Conservation (phyloP, 148 eudicot species). For the Bassia scoparia region DNA sequence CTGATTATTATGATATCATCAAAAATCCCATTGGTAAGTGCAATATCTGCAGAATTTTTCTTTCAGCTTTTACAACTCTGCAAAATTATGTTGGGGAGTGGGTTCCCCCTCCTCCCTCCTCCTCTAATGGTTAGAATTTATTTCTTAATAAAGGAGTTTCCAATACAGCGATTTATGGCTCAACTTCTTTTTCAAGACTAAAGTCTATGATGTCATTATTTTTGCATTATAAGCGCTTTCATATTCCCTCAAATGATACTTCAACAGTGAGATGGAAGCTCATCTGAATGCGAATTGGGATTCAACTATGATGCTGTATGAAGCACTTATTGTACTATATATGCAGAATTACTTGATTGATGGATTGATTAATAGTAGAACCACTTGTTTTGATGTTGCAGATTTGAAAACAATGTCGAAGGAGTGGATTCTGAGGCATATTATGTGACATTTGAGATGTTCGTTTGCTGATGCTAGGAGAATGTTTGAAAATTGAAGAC, state of each 20-base stretch:
- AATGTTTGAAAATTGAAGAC: constrained; percentile 95
- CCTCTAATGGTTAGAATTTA: too few species aligned
- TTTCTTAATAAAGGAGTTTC: not conserved
- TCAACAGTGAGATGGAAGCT: not conserved
- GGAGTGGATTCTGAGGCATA: constrained; percentile 88
- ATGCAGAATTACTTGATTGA: too few species aligned
- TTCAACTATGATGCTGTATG: not conserved
- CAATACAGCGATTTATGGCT: too few species aligned
- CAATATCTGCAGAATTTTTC: not conserved
- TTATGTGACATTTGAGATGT: constrained; percentile 91
- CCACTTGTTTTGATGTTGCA: constrained; percentile 21
- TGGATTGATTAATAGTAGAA: not conserved
- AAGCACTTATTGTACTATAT: not conserved
- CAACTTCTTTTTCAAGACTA: too few species aligned
- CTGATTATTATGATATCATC: constrained; percentile 92
- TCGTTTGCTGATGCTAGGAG: constrained; percentile 76
- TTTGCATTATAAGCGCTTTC: not conserved
- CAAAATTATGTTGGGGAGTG: too few species aligned
- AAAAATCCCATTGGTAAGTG: constrained; percentile 87
- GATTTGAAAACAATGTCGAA: constrained; percentile 88
- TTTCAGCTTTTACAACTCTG: constrained; percentile 1
- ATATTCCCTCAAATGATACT: not conserved
- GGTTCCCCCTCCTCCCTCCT: too few species aligned
- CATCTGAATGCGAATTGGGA: not conserved
- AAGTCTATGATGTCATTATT: too few species aligned